phyloP scores from a whole-genome alignment of 2,329 filamentous ascomycete species.

The Xylaria sp. region DNA sequence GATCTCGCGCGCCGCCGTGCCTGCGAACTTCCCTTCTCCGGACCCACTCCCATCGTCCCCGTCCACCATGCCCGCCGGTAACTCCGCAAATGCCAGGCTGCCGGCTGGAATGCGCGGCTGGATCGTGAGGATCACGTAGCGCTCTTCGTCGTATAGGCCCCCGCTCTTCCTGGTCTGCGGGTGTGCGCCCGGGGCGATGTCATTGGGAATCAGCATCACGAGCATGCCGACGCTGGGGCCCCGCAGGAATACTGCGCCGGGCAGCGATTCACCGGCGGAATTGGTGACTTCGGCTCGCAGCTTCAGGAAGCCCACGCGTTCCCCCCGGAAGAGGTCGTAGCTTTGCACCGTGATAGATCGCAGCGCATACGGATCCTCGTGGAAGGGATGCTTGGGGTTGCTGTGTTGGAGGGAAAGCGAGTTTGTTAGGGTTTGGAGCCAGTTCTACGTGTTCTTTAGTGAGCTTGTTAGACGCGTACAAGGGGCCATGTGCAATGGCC shows the following conservation, averaged over 20 bases:
- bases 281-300: slow-evolving; percentile 62
- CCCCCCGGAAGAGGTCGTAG: slow-evolving; percentile 61
- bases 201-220: slow-evolving; percentile 65
- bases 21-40: slow-evolving; percentile 62
- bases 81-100: slow-evolving; percentile 64
- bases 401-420: slow-evolving; percentile 59
- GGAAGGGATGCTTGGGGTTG: slow-evolving; percentile 60
- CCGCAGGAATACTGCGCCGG: slow-evolving; percentile 66
- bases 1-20: slow-evolving; percentile 69
- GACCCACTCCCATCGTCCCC: slow-evolving; percentile 14
- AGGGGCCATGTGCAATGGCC: neutral
- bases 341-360: slow-evolving; percentile 63
- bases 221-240: slow-evolving; percentile 71
- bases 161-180: slow-evolving; percentile 33
- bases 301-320: slow-evolving; percentile 67
- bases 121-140: slow-evolving; percentile 67
- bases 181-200: slow-evolving; percentile 48
- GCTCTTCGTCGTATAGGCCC: slow-evolving; percentile 50
- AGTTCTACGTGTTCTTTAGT: slow-evolving; percentile 52
- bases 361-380: slow-evolving; percentile 63
- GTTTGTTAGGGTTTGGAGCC: slow-evolving; percentile 58
- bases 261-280: slow-evolving; percentile 58
- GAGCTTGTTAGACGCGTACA: neutral
- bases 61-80: slow-evolving; percentile 70
- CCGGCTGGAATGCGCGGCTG: slow-evolving; percentile 67